Evolutionary conservation across 106 monocot genomes (phyloP), one percentile per base, ranked within the genome.

Genomic region (Apostasia shenzhenica): DNA sequence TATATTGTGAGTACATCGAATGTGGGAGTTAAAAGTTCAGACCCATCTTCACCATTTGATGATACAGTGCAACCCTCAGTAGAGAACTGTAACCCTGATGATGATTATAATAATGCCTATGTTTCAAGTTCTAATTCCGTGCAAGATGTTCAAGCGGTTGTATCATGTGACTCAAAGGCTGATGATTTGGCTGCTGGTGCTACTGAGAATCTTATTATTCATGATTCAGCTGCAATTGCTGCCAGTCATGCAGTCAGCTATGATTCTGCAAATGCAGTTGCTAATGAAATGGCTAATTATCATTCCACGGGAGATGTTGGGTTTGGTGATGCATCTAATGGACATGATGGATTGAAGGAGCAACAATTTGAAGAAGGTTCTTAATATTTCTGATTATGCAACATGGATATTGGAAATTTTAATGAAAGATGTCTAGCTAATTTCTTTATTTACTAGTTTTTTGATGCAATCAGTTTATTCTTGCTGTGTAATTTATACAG

Each of bases 331-430:
- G 61, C 58, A 37, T 40, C 78, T 41, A 76, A 46, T 70, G 84
- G 67, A 14, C 56, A 54, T 38, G 70, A 63, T 46, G 73, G 40
- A 41, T 37, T 55, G 65, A 68, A 73, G 44, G 81, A 73, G 43
- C 77, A 82, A 63, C 78, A 80, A 8, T 78, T 74, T 73, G 71
- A 67, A 38, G 82, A 80, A 54, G 91, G 88, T 84, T 76, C 41
- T 38, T 0, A 1, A 8, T 40, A 42, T 68, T 57, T 13, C 8
- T 37, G 51, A 26, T 66, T 4, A 48, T 5, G 10, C 39, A 47
- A 48, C 58, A 60, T 37, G 48, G 5, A 2, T n/a, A 40, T 47
- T 72, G 62, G 9, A 72, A 62, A 41, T 37, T 44, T 75, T 58
- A 41, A 14, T 3, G 13, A 2, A 51, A 49, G 49, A n/a, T 48